phyloP scores from a whole-genome alignment of 345 rosid species.

The Eutrema japonicum region DNA sequence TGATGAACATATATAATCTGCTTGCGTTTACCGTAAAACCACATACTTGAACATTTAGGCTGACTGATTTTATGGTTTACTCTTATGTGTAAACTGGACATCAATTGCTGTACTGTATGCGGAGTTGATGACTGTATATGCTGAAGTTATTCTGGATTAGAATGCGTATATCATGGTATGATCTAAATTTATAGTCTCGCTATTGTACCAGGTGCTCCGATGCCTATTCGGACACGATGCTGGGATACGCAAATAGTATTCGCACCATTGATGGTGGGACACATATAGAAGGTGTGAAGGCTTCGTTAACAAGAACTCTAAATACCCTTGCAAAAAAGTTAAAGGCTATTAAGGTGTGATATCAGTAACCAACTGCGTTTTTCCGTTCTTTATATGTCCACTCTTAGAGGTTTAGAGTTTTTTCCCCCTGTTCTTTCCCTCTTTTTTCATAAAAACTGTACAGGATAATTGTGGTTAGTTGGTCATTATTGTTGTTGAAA shows the following conservation, averaged over 20 bases:
- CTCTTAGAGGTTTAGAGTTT: background rate
- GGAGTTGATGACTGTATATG: conserved; percentile 16
- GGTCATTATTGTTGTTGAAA: conserved; percentile 15
- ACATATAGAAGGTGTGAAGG: conserved; percentile 91
- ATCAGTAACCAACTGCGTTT: conserved; percentile 9
- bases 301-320: conserved; percentile 88
- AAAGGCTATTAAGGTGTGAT: conserved; percentile 75
- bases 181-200: conserved; percentile 14
- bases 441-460: background rate
- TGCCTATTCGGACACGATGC: conserved; percentile 91
- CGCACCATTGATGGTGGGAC: conserved; percentile 97
- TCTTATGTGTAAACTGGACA: conserved; percentile 12
- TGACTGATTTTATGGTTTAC: conserved; percentile 12
- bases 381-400: conserved; percentile 6
- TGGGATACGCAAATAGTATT: conserved; percentile 94
- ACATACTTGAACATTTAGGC: conserved; percentile 4
- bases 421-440: background rate
- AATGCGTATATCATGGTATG: conserved; percentile 4
- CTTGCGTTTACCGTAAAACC: background rate
- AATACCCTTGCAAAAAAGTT: conserved; percentile 87
- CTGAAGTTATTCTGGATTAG: conserved; percentile 14
- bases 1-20: conserved; percentile 12
- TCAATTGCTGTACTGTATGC: background rate
- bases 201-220: conserved; percentile 74
- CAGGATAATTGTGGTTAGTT: conserved; percentile 4